Evolutionary conservation across 441 rosid genomes (phyloP), one percentile per base, ranked within the genome.

Genomic region (Gossypium laxum): DNA sequence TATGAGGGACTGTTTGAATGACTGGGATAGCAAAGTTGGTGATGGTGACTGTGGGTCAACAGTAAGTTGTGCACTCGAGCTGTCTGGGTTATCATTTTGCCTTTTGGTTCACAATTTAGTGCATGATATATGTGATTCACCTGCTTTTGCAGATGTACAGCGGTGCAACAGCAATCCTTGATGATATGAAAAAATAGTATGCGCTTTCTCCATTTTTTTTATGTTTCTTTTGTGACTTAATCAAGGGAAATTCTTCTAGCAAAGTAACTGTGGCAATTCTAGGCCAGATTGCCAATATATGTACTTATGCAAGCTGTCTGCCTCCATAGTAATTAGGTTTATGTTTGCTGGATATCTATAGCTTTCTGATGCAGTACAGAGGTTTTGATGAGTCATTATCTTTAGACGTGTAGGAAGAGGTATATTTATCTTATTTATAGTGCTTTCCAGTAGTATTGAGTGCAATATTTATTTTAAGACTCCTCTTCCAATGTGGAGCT

Each of bases 21-120:
- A 90, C 71, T 92, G 97, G 98, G 99, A 94, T 78, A 75, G 92
- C 83, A 90, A 80, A 86, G 97, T 88, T 8, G 99, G 99, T 52
- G 99, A 94, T 80, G 98, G 94, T 26, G 99, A 94, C 71, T 94
- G 99, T 78, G 99, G 99, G 34, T 90, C 98, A 70, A 94, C 94
- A 0, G 99, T 94, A 78, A 87, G 98, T 85, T 69, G 47, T 72
- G 28, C 63, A 56, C 59, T 72, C 11, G 11, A 56, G 32, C 30
- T 80, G 26, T 72, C 43, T 14, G 70, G 30, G 66, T 74, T 66
- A 24, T 47, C 48, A 11, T 76, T 72, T 54, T 2, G 65, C 50
- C 26, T 48, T 48, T 63, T 73, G 76, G 51, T 67, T 26, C 14
- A n/a, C 57, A 34, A 4, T 56, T 10, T 72, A 41, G 50, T 58